A percentile compares a stretch with the other conserved stretches of the same genome.
phyloP scores from a whole-genome alignment of 192 early-diverging fungal species.

The Umbelopsis vinacea region DNA sequence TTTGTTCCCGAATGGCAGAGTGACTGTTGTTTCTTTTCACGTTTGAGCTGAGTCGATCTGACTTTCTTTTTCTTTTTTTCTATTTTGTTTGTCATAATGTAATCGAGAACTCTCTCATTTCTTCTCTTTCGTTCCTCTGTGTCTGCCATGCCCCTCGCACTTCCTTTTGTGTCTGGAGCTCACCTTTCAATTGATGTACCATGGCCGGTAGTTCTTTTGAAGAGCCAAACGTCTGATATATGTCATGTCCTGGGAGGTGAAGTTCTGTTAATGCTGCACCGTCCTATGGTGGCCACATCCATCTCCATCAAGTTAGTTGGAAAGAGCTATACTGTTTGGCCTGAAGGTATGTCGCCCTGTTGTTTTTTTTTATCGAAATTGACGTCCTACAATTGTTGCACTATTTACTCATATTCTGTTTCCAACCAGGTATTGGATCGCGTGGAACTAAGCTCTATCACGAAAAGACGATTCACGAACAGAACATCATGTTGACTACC shows the following conservation, averaged over 20 bases:
- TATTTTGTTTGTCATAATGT: background rate
- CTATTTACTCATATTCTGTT: background rate
- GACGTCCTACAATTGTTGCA: background rate
- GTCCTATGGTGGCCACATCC: slow-evolving; percentile 20
- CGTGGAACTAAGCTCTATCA: slow-evolving; percentile 28
- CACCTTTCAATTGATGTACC: slow-evolving; percentile 37
- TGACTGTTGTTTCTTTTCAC: too few species aligned
- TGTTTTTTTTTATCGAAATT: too few species aligned
- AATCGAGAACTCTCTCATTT: background rate
- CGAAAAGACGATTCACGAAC: slow-evolving; percentile 38
- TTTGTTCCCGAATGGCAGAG: too few species aligned
- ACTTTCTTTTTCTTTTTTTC: too few species aligned
- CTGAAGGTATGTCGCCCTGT: slow-evolving; percentile 29
- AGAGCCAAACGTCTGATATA: slow-evolving; percentile 22
- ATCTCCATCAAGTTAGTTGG: slow-evolving; percentile 34
- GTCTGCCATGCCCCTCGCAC: slow-evolving; percentile 5
- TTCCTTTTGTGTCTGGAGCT: slow-evolving; percentile 32
- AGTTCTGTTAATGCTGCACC: slow-evolving; percentile 30
- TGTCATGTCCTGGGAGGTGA: slow-evolving; percentile 33
- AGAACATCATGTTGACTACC: slow-evolving; percentile 30
- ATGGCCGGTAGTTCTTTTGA: slow-evolving; percentile 35
- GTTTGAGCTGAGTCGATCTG: too few species aligned
- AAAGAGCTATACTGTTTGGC: slow-evolving; percentile 38
- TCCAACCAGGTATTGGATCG: slow-evolving; percentile 27
- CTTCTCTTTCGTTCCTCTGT: background rate